Conservation (phyloP, 148 eudicot species). For the Fagopyrum homotropicum region DNA sequence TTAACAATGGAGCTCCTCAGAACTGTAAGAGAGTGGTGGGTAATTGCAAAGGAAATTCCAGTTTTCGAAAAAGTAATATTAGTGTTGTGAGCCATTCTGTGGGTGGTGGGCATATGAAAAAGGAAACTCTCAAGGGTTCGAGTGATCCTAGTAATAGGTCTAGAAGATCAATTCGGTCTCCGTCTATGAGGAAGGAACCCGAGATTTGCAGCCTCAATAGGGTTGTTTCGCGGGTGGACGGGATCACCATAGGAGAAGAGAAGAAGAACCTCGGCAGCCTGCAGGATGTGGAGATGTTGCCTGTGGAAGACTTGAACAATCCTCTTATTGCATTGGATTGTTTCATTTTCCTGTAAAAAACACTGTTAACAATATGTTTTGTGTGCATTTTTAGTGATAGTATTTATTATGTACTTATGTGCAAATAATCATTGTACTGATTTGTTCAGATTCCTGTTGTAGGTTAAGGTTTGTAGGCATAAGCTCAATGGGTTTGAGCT, state of each 20-base stretch:
- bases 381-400: slow-evolving; percentile 5
- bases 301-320: slow-evolving; percentile 58
- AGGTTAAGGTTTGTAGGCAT: slow-evolving; percentile 6
- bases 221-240: slow-evolving; percentile 32
- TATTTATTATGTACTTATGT: background rate
- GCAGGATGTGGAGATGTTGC: slow-evolving; percentile 32
- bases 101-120: slow-evolving; percentile 3
- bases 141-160: slow-evolving; percentile 1
- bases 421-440: background rate
- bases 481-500: slow-evolving; percentile 5
- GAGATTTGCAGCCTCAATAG: slow-evolving; percentile 17
- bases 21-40: background rate
- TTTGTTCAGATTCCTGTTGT: slow-evolving; percentile 3
- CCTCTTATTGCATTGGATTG: slow-evolving; percentile 88
- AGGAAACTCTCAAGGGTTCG: slow-evolving; percentile 1
- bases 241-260: slow-evolving; percentile 23
- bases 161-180: slow-evolving; percentile 7
- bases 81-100: background rate
- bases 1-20: background rate
- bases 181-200: slow-evolving; percentile 27
- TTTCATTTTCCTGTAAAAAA: slow-evolving; percentile 58
- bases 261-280: background rate
- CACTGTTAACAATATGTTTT: background rate
- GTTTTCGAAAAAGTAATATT: background rate
- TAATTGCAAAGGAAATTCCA: background rate